Evolutionary conservation across 75 land plant species (phyloP).

Genomic region (Cupressus sempervirens): DNA sequence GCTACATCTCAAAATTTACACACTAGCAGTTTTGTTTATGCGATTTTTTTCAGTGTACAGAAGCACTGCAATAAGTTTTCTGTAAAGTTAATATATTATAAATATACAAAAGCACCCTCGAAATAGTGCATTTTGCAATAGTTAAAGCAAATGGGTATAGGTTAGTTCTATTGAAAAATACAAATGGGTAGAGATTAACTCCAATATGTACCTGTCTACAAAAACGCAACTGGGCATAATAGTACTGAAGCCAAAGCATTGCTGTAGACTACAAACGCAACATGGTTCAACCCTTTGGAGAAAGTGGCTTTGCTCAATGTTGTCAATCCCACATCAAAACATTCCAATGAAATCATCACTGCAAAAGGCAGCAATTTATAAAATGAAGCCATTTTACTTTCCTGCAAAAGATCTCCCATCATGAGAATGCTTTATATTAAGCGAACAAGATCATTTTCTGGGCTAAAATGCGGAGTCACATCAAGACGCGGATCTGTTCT

Average conservation of each 20-base stretch:
- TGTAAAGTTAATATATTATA: neutral
- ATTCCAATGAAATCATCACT: constrained; percentile 29
- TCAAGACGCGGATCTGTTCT: neutral
- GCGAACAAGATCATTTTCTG: neutral
- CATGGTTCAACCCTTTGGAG: constrained; percentile 26
- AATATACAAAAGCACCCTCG: neutral
- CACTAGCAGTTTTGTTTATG: neutral
- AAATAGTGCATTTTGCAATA: neutral
- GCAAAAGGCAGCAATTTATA: constrained; percentile 7
- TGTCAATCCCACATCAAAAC: constrained; percentile 21
- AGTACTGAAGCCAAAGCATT: constrained; percentile 40
- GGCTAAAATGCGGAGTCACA: neutral
- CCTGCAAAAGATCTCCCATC: neutral
- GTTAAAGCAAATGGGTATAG: neutral
- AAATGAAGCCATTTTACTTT: neutral
- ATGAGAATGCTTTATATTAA: neutral
- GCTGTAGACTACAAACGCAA: constrained; percentile 42
- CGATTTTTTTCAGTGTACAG: neutral
- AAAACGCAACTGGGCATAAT: constrained; percentile 41
- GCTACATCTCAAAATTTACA: neutral
- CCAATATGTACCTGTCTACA: constrained; percentile 28
- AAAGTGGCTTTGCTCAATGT: constrained; percentile 44
- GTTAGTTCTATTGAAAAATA: constrained; percentile 16
- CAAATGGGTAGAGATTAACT: constrained; percentile 13
- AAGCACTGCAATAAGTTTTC: neutral